Evolutionary conservation across 2,329 filamentous ascomycete genomes (phyloP).

Genomic region (Ascomycota sp.): DNA sequence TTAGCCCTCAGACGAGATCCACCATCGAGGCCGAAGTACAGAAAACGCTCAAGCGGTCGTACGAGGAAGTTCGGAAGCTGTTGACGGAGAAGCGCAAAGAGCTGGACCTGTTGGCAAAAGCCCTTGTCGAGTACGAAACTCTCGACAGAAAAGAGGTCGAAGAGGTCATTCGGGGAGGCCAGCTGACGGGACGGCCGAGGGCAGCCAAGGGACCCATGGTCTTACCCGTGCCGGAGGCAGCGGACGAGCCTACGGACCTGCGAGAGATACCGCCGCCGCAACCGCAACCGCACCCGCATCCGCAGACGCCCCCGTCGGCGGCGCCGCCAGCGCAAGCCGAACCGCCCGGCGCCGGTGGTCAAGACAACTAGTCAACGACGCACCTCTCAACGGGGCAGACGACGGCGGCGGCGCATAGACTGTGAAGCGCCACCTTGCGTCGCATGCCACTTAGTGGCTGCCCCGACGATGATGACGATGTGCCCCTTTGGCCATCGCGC

Average conservation of each 20-base stretch:
- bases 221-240: conserved; percentile 15
- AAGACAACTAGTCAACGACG: no score
- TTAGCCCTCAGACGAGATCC: conserved; percentile 73
- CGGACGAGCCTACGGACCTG: conserved; percentile 14
- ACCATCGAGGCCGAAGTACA: conserved; percentile 80
- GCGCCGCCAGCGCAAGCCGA: conserved; percentile 14
- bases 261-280: no score
- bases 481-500: no score
- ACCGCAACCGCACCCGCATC: no score
- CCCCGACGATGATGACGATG: no score
- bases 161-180: conserved; percentile 73
- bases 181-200: conserved; percentile 41
- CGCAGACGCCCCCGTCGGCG: conserved; percentile 11
- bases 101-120: conserved; percentile 71
- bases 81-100: conserved; percentile 60
- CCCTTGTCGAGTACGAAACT: conserved; percentile 86
- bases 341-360: no score
- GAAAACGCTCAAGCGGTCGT: conserved; percentile 62
- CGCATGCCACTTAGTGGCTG: no score
- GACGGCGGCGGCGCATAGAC: no score
- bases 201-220: conserved; percentile 32
- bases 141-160: conserved; percentile 76
- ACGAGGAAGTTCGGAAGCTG: conserved; percentile 50
- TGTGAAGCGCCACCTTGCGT: no score
- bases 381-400: no score